A percentile compares a stretch with the other conserved stretches of the same genome.
Evolutionary conservation across 129 eudicot species (phyloP).

Genomic region (Daucus carota): DH1_v3.0 NC_030381.2:40028501-40029000

Average conservation of each 20-base stretch:
- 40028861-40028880: slow-evolving; percentile 84
- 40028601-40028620: too few species aligned
- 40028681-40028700: neutral
- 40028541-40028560: too few species aligned
- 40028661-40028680: neutral
- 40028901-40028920: slow-evolving; percentile 58
- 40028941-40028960: slow-evolving; percentile 82
- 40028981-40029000: neutral
- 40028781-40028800: neutral
- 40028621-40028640: too few species aligned
- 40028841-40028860: slow-evolving; percentile 14
- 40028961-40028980: slow-evolving; percentile 51
- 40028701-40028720: neutral
- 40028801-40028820: neutral
- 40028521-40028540: too few species aligned
- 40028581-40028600: too few species aligned
- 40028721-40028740: neutral
- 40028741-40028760: neutral
- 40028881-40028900: slow-evolving; percentile 76
- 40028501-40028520: neutral
- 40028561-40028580: too few species aligned
- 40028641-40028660: neutral
- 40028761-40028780: neutral
- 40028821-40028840: neutral
- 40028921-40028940: slow-evolving; percentile 49